A percentile compares a stretch with the other conserved stretches of the same genome.
Evolutionary conservation across 1,284 basidiomycete species (phyloP).

Genomic region (Microbotryum silenes-acaulis): DNA sequence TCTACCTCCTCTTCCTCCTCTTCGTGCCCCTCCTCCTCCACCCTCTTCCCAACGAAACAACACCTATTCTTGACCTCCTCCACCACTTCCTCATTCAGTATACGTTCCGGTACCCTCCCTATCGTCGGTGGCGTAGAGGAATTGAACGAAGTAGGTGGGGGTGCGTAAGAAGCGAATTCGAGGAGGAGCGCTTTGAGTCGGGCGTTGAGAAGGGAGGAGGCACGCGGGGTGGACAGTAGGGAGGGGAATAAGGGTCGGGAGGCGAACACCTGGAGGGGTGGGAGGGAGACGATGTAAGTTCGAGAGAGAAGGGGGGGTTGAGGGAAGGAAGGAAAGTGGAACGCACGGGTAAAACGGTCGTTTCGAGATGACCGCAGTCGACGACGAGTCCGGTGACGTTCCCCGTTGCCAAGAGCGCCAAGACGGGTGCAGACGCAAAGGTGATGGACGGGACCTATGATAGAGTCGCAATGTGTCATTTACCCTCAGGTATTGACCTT

Average conservation of each 20-base stretch:
- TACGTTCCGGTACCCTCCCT: conserved; percentile 58
- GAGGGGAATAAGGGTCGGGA: conserved; percentile 75
- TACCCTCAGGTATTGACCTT: background rate
- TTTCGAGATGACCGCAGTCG: conserved; percentile 84
- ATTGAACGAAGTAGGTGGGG: conserved; percentile 51
- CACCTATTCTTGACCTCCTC: conserved; percentile 75
- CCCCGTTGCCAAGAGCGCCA: conserved; percentile 75
- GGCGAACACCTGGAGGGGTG: conserved; percentile 62
- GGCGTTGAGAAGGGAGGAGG: conserved; percentile 62
- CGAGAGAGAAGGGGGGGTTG: background rate
- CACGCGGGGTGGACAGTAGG: conserved; percentile 70
- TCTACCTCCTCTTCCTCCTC: background rate
- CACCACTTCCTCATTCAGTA: conserved; percentile 62
- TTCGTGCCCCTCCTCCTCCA: background rate
- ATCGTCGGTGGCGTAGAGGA: conserved; percentile 48
- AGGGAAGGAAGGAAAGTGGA: background rate
- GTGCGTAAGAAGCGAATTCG: conserved; percentile 68
- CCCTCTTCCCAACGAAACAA: conserved; percentile 54
- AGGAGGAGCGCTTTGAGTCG: conserved; percentile 70
- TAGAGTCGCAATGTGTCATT: background rate
- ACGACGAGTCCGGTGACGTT: conserved; percentile 85
- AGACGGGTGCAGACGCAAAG: conserved; percentile 77
- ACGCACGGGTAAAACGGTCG: conserved; percentile 73
- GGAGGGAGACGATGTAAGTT: background rate
- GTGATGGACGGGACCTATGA: conserved; percentile 79